Percentiles rank a stretch among this genome's conserved stretches.
Conservation (phyloP, 2,329 filamentous ascomycete species). For the Paraconiothyrium brasiliense region DNA sequence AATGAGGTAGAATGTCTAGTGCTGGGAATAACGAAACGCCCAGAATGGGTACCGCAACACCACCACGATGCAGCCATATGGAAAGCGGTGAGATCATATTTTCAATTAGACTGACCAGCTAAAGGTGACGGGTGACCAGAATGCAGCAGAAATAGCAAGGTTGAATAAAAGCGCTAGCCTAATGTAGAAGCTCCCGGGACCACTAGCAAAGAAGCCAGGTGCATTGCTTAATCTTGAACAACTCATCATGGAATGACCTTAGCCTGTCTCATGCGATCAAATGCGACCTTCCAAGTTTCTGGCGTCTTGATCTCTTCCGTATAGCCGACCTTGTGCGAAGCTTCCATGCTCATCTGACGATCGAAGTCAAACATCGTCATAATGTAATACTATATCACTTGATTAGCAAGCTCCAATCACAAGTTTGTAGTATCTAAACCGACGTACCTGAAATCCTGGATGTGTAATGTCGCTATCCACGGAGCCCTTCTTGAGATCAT, state of each 20-base stretch:
- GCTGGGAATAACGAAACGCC: background rate
- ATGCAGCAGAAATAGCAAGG: background rate
- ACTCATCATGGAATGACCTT: conserved; percentile 49
- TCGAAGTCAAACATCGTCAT: conserved; percentile 58
- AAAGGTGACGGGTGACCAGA: too few species aligned
- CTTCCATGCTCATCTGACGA: conserved; percentile 56
- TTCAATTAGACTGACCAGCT: too few species aligned
- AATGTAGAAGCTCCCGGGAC: background rate
- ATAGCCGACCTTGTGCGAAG: conserved; percentile 52
- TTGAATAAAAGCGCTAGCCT: background rate
- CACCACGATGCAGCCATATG: too few species aligned
- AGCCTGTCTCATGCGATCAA: conserved; percentile 54
- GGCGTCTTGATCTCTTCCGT: conserved; percentile 49
- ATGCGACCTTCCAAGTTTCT: conserved; percentile 55
- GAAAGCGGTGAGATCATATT: too few species aligned
- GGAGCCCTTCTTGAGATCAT: conserved; percentile 49
- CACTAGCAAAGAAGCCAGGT: background rate
- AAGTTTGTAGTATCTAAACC: background rate
- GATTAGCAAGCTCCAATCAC: conserved; percentile 14
- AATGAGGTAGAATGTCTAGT: background rate
- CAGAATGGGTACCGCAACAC: too few species aligned
- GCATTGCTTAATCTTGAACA: background rate
- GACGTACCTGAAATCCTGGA: conserved; percentile 41
- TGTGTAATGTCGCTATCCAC: conserved; percentile 56
- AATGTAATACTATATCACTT: conserved; percentile 36